Evolutionary conservation across 371 early-diverging fungal genomes (phyloP).

Genomic region (Apophysomyces trapeziformis): DNA sequence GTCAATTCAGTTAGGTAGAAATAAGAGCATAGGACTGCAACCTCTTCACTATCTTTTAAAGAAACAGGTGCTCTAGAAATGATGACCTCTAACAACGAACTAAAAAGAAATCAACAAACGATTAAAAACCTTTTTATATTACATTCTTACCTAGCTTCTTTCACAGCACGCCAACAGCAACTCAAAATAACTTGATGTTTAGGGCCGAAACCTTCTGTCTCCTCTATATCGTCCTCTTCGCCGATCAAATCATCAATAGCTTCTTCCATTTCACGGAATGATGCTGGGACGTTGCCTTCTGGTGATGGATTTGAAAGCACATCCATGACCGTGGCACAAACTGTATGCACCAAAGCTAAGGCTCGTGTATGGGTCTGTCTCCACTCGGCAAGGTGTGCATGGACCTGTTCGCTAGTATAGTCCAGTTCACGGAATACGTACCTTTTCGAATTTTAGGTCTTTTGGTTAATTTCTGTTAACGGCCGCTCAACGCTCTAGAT

Average conservation of each 20-base stretch:
- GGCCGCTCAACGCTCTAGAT: conserved; percentile 21
- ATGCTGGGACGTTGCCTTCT: conserved; percentile 82
- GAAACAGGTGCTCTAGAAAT: conserved; percentile 39
- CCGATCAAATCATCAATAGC: conserved; percentile 64
- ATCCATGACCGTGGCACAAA: conserved; percentile 66
- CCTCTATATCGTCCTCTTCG: conserved; percentile 31
- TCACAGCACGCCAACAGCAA: conserved; percentile 93
- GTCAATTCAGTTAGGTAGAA: neutral
- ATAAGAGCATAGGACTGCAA: neutral
- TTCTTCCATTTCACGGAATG: conserved; percentile 73
- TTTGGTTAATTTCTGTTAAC: neutral
- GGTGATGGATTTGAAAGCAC: conserved; percentile 80
- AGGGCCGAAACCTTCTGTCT: conserved; percentile 53
- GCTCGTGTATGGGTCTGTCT: conserved; percentile 46
- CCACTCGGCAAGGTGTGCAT: conserved; percentile 45
- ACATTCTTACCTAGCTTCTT: conserved; percentile 69
- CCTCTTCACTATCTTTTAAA: conserved; percentile 14
- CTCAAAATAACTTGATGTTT: conserved; percentile 87
- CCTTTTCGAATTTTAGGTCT: conserved; percentile 12
- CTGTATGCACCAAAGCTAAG: conserved; percentile 51
- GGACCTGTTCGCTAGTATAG: conserved; percentile 41
- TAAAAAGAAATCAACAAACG: conserved; percentile 14
- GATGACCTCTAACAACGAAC: conserved; percentile 47
- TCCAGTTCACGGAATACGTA: conserved; percentile 66
- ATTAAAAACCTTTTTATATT: neutral